Conservation (phyloP, 2,329 filamentous ascomycete species). For the Penicillium sp. region DNA sequence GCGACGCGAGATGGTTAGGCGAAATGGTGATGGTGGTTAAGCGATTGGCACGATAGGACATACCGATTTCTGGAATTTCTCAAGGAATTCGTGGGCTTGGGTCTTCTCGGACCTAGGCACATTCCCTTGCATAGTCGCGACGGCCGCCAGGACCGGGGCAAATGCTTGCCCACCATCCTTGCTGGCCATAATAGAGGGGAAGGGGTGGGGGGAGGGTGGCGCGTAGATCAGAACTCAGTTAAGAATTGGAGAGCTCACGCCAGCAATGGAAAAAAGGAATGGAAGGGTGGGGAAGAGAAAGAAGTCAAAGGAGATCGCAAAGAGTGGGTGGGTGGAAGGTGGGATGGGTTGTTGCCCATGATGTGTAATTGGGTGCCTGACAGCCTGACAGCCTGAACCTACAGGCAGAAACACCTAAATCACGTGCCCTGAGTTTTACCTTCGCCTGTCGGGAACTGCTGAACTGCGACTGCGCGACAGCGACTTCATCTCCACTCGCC, state of each 20-base stretch:
- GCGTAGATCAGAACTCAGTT: neutral
- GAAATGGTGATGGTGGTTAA: slow-evolving; percentile 15
- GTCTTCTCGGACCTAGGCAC: slow-evolving; percentile 81
- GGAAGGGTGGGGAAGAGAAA: slow-evolving; percentile 21
- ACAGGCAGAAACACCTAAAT: slow-evolving; percentile 7
- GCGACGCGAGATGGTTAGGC: slow-evolving; percentile 21
- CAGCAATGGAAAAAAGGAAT: slow-evolving; percentile 18
- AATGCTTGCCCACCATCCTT: slow-evolving; percentile 74
- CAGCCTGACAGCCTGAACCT: neutral
- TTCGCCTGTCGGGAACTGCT: slow-evolving; percentile 9
- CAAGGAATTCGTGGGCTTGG: slow-evolving; percentile 87
- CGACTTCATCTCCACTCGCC: slow-evolving; percentile 7
- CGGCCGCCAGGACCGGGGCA: slow-evolving; percentile 81
- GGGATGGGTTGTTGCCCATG: slow-evolving; percentile 29
- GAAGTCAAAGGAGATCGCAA: slow-evolving; percentile 13
- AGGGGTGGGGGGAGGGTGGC: neutral
- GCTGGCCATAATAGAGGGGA: slow-evolving; percentile 63
- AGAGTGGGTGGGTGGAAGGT: slow-evolving; percentile 23
- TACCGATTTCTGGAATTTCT: slow-evolving; percentile 98
- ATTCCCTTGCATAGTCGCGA: slow-evolving; percentile 87
- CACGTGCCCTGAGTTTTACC: slow-evolving; percentile 31
- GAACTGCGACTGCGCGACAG: slow-evolving; percentile 10
- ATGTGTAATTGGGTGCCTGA: slow-evolving; percentile 18
- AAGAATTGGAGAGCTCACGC: neutral
- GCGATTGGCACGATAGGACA: slow-evolving; percentile 38